Base-by-base conservation (phyloP, 2,329 filamentous ascomycete genomes). In the Aspergillus sp. region DNA sequence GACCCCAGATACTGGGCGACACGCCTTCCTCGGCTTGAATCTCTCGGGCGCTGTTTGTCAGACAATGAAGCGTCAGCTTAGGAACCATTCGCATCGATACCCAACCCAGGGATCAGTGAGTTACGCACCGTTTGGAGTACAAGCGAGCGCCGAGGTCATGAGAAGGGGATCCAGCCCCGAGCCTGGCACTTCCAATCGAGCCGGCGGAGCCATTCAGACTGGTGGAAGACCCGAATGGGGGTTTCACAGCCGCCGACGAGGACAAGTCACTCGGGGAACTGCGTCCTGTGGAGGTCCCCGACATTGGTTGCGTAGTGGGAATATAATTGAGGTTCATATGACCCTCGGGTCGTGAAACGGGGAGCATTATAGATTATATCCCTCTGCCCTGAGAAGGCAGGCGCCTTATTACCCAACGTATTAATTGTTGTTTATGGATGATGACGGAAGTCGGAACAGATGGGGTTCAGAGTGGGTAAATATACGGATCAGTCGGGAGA, bases 21-120 rank as follows among this genome's bases (percentile, higher is more conserved):
- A 96, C 81, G 47, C 92, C 92, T 81, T 97, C 93, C 76, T 97
- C 92, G 50, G 92, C 92, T 77, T 97, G 93, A 57, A 97, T 97
- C 74, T 99, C 94, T 71, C 94, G 85, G 61, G 94, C 92, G 69
- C 93, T 96, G 65, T 45, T 43, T 49, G 20, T 45, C 31, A 47
- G 44, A 42, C 51, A 17, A 16, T n/a, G 17, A 45, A 34, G 9
- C 7, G 56, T 61, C 51, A 58, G 56, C 49, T 36, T 42, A 49
- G 11, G 14, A 23, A 21, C 42, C 19, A 31, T 43, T 23, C 16
- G 20, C 16, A 7, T 43, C 5, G 20, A 20, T 31, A 11, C 10
- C 45, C 36, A 49, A 25, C 29, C 14, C 31, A 14, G 47, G n/a
- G 32, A 48, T 9, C n/a, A 41, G 25, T 19, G 54, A 38, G 40